Evolutionary conservation across 805 yeast species (phyloP).

Genomic region (Wickerhamiella vanderwaltii): DNA sequence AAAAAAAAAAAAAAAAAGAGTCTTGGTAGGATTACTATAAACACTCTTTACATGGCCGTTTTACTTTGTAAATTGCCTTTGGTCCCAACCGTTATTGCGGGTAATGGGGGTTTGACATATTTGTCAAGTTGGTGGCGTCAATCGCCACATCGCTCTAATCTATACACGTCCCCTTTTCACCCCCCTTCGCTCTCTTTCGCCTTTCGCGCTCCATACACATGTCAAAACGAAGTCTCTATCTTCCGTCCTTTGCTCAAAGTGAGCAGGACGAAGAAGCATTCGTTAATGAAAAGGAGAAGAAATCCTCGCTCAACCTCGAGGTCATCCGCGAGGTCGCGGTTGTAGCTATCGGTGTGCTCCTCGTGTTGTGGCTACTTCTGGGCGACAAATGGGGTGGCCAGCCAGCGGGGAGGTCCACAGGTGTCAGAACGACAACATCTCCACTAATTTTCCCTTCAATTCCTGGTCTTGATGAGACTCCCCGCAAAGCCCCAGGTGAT

Average conservation of each 20-base stretch:
- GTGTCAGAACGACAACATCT: constrained; percentile 12
- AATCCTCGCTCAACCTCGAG: constrained; percentile 17
- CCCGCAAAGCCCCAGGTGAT: constrained; percentile 26
- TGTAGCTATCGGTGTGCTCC: constrained; percentile 19
- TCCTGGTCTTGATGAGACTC: constrained; percentile 13
- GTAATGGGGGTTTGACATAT: too few relatives aligned
- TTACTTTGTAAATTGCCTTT: too few relatives aligned
- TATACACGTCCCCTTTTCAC: too few relatives aligned
- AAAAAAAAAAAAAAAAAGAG: too few relatives aligned
- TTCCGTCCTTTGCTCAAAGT: constrained; percentile 9
- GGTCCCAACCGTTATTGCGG: too few relatives aligned
- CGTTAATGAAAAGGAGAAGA: constrained; percentile 10
- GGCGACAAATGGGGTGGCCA: constrained; percentile 13
- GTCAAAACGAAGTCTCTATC: constrained; percentile 9
- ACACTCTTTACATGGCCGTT: too few relatives aligned
- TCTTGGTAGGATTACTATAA: too few relatives aligned
- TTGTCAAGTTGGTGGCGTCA: too few relatives aligned
- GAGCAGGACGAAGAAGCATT: constrained; percentile 16
- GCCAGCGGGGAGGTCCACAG: constrained; percentile 7
- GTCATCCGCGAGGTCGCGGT: constrained; percentile 20
- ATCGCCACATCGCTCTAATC: too few relatives aligned
- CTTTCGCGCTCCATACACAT: too few relatives aligned
- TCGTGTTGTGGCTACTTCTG: constrained; percentile 23
- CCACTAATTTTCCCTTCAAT: constrained; percentile 22
- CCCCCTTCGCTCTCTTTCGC: too few relatives aligned